A percentile compares a stretch with the other conserved stretches of the same genome.
These are phyloP conservation scores for Diaporthe humulicola DNA, from an alignment of 2,329 filamentous ascomycete species.

Conservation along the genomic window DNA sequence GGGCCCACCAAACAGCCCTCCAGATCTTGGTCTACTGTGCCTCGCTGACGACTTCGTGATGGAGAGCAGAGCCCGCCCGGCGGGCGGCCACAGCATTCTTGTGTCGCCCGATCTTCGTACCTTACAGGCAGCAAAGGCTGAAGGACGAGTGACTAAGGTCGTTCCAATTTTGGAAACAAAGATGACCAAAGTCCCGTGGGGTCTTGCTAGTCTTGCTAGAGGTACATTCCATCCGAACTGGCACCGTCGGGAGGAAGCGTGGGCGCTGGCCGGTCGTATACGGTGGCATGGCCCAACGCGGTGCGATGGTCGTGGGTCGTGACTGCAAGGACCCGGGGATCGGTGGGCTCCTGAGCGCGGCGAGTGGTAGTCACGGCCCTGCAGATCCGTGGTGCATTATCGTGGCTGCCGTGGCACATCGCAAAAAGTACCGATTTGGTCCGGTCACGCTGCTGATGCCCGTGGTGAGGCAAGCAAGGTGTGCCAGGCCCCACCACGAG, in stretches of 20 bases:
- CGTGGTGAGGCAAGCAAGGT: constrained; percentile 25
- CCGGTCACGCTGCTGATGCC: constrained; percentile 27
- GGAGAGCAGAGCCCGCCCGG: background rate
- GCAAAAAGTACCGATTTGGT: constrained; percentile 34
- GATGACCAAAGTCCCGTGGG: background rate
- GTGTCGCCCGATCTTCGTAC: constrained; percentile 29
- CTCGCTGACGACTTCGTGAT: constrained; percentile 17
- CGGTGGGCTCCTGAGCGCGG: constrained; percentile 22
- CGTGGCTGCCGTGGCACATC: constrained; percentile 35
- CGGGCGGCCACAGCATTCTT: constrained; percentile 9
- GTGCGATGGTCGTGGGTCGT: constrained; percentile 28
- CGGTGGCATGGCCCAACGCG: background rate
- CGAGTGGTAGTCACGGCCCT: constrained; percentile 29
- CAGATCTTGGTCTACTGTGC: background rate
- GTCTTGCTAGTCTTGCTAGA: background rate
- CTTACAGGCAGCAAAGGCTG: background rate
- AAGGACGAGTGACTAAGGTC: background rate
- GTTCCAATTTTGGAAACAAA: constrained; percentile 27
- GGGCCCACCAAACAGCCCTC: background rate
- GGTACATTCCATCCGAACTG: background rate
- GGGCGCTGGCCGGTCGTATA: constrained; percentile 6
- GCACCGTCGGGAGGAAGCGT: background rate
- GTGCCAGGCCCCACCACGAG: constrained; percentile 2
- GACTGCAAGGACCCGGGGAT: constrained; percentile 40
- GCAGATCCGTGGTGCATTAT: constrained; percentile 37